phyloP scores from a whole-genome alignment of 2,329 filamentous ascomycete genomes.

The Talaromyces amestolkiae region DNA sequence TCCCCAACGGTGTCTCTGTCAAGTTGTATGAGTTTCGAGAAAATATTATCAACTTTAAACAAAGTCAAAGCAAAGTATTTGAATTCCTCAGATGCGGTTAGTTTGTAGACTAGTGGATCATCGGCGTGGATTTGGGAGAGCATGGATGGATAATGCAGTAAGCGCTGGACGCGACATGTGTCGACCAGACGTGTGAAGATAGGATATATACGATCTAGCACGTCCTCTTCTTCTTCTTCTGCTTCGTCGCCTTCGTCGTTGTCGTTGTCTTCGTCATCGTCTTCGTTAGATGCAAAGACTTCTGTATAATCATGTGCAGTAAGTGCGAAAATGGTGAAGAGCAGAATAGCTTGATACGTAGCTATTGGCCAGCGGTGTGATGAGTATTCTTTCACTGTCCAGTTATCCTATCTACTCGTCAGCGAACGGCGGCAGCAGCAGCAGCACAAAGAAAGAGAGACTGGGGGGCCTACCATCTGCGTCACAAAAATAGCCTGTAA shows the following conservation, averaged over 20 bases:
- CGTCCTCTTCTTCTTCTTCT: constrained; percentile 17
- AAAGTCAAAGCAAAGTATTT: constrained; percentile 32
- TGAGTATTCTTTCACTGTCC: constrained; percentile 9
- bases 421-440: background rate
- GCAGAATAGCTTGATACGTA: constrained; percentile 33
- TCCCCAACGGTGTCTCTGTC: background rate
- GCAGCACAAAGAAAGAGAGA: background rate
- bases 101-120: constrained; percentile 23
- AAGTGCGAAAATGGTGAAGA: constrained; percentile 31
- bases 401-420: constrained; percentile 4
- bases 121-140: constrained; percentile 20
- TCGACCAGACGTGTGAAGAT: constrained; percentile 27
- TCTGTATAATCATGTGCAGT: constrained; percentile 5
- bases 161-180: constrained; percentile 29
- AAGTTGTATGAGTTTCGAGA: constrained; percentile 1
- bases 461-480: constrained; percentile 26
- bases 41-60: constrained; percentile 24
- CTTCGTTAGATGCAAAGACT: background rate
- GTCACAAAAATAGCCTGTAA: constrained; percentile 26
- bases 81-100: constrained; percentile 30
- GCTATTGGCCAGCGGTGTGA: constrained; percentile 31
- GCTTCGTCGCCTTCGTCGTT: background rate
- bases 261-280: background rate
- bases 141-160: constrained; percentile 33
- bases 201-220: constrained; percentile 12